Evolutionary conservation across 192 early-diverging fungal species (phyloP).

Genomic region (Dispira parvispora): DNA sequence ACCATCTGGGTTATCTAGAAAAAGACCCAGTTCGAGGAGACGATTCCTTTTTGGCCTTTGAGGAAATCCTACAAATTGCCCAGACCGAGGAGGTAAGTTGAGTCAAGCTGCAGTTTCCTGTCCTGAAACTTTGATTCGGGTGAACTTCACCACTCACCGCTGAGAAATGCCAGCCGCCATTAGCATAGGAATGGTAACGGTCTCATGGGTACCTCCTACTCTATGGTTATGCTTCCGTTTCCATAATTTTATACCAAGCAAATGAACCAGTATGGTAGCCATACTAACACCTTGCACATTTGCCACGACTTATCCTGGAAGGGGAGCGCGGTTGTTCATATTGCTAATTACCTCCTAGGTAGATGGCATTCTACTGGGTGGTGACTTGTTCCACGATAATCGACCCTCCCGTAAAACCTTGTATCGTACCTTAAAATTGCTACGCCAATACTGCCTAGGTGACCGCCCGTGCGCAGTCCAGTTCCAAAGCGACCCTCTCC

Average conservation of each 20-base stretch:
- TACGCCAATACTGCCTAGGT: constrained; percentile 52
- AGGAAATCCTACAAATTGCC: constrained; percentile 75
- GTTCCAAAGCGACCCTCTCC: constrained; percentile 57
- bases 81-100: constrained; percentile 29
- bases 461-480: constrained; percentile 45
- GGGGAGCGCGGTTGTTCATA: too few species aligned
- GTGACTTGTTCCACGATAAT: constrained; percentile 95
- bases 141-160: too few species aligned
- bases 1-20: constrained; percentile 85
- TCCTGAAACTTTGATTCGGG: too few species aligned
- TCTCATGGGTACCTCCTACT: too few species aligned
- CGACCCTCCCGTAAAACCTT: constrained; percentile 65
- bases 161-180: too few species aligned
- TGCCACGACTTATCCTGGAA: too few species aligned
- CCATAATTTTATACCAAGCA: too few species aligned
- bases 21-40: constrained; percentile 69
- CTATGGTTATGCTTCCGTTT: too few species aligned
- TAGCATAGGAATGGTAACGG: too few species aligned
- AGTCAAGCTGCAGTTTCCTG: too few species aligned
- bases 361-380: constrained; percentile 84
- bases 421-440: constrained; percentile 46
- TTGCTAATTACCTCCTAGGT: constrained; percentile 24
- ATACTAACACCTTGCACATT: too few species aligned
- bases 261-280: too few species aligned
- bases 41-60: constrained; percentile 74